Conservation (phyloP, 768 basidiomycete species). For the Amanita rubescens region DNA sequence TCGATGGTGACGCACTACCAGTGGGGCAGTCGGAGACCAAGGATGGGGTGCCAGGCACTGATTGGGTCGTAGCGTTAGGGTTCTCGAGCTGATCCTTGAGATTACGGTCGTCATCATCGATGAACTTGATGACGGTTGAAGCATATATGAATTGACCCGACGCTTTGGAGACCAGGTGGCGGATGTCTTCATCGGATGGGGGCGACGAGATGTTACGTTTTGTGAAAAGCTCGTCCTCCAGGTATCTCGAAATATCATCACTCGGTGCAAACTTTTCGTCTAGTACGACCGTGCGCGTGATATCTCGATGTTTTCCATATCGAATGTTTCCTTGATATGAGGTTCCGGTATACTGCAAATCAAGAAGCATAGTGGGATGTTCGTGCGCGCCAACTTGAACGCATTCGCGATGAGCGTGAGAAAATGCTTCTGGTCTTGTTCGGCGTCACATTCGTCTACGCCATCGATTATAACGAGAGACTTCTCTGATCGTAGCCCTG, state of each 20-base stretch:
- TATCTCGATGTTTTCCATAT: not conserved
- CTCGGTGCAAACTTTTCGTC: not conserved
- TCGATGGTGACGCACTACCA: no score
- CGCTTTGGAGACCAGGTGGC: not conserved
- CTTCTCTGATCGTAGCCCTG: not conserved
- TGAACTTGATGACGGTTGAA: slow-evolving; percentile 13
- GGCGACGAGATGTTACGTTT: not conserved
- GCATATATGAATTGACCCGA: slow-evolving; percentile 21
- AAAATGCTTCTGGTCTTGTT: not conserved
- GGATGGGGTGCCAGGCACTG: no score
- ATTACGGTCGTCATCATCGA: not conserved
- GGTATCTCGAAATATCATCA: not conserved
- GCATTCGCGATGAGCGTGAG: not conserved
- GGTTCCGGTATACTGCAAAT: not conserved
- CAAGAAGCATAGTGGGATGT: not conserved
- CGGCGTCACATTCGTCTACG: not conserved
- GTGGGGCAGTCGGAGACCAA: no score
- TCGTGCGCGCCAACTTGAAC: not conserved
- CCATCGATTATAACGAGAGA: not conserved
- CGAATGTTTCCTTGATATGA: not conserved
- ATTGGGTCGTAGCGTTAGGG: no score
- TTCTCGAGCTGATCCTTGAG: not conserved
- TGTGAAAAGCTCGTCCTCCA: not conserved
- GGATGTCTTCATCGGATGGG: not conserved
- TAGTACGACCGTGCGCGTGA: not conserved